phyloP scores from a whole-genome alignment of 192 early-diverging fungal species.

The Neocallimastix lanati region DNA sequence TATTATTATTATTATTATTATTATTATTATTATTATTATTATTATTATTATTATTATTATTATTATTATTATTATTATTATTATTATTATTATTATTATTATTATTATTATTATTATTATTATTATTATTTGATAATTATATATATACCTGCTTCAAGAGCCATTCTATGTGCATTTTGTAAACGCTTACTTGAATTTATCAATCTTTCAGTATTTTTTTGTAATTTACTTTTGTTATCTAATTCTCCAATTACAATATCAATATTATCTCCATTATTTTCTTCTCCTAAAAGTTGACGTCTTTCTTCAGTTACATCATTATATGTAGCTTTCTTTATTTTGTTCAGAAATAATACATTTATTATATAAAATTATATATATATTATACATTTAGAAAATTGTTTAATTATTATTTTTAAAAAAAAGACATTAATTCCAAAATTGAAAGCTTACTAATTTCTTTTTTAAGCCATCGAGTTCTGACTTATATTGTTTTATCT shows the following conservation, averaged over 20 bases:
- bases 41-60: too few species aligned
- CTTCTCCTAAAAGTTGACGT: conserved; percentile 38
- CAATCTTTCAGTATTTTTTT: conserved; percentile 73
- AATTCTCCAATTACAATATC: conserved; percentile 33
- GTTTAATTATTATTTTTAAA: background rate
- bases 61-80: too few species aligned
- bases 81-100: too few species aligned
- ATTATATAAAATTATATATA: too few species aligned
- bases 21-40: too few species aligned
- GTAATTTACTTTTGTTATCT: conserved; percentile 60
- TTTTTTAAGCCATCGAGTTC: conserved; percentile 61
- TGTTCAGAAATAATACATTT: too few species aligned
- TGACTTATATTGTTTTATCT: conserved; percentile 51
- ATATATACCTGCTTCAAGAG: conserved; percentile 70
- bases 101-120: too few species aligned
- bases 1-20: too few species aligned
- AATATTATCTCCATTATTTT: conserved; percentile 11
- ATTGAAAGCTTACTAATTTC: conserved; percentile 37
- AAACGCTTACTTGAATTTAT: conserved; percentile 56
- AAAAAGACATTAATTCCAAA: conserved; percentile 11
- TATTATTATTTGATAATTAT: too few species aligned
- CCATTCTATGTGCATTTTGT: conserved; percentile 73
- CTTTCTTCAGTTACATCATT: conserved; percentile 23
- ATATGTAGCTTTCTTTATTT: conserved; percentile 21
- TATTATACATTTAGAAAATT: background rate